Conservation (phyloP, 345 rosid genomes). For the Aurinia saxatilis region DNA sequence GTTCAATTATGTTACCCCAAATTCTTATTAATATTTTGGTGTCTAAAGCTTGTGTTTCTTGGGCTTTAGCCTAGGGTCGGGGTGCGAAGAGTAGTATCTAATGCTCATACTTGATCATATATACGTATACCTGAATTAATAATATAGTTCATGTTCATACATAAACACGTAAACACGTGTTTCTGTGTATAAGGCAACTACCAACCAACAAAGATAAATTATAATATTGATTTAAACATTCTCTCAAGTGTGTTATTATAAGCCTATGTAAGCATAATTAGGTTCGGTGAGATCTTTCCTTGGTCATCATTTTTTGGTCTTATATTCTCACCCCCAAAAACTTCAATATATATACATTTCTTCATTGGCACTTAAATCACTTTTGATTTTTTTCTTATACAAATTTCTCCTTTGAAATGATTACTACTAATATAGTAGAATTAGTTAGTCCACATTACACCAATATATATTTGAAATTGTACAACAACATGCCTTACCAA, state of each 20-base stretch:
- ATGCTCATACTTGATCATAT: no score
- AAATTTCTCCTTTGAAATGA: neutral
- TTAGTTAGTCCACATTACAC: neutral
- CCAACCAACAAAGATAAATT: conserved; percentile 13
- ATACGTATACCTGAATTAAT: neutral
- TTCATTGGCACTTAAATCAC: neutral
- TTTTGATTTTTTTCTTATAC: neutral
- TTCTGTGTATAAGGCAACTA: conserved; percentile 6
- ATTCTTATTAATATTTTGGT: no score
- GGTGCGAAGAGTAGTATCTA: no score
- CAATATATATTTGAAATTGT: neutral
- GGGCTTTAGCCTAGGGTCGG: no score
- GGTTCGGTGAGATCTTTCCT: conserved; percentile 22
- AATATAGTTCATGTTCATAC: neutral
- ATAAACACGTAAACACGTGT: conserved; percentile 6
- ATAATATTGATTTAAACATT: conserved; percentile 1
- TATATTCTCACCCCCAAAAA: conserved; percentile 1
- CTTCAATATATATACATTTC: neutral
- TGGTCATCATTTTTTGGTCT: neutral
- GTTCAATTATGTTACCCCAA: no score
- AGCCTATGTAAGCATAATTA: conserved; percentile 8
- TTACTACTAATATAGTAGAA: neutral
- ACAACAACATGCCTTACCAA: neutral
- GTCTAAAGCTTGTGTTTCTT: no score
- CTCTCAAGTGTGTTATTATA: neutral